Percentiles rank a stretch among this genome's conserved stretches.
Conservation (phyloP, 2,329 filamentous ascomycete genomes). For the Plectosphaerella sp. region DNA sequence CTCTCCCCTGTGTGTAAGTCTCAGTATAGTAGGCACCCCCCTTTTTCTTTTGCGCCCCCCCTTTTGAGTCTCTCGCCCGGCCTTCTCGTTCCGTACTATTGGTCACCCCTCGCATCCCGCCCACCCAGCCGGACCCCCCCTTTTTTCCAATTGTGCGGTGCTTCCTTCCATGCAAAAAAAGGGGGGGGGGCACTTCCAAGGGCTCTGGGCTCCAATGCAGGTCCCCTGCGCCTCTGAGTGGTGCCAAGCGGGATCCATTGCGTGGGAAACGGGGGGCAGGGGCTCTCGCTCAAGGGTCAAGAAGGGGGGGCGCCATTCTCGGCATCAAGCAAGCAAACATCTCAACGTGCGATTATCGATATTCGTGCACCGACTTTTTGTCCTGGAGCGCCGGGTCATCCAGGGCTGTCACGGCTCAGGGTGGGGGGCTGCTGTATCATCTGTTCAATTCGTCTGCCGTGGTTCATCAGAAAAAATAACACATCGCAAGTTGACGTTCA, state of each 20-base stretch:
- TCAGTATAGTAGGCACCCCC: background rate
- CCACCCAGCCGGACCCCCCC: too few species aligned
- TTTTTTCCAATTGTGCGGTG: too few species aligned
- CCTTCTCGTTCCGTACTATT: background rate
- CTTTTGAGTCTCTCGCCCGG: background rate
- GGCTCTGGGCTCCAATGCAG: too few species aligned
- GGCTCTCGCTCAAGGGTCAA: background rate
- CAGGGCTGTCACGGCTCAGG: too few species aligned
- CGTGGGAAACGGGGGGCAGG: too few species aligned
- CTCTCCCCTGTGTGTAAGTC: background rate
- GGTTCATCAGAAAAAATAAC: too few species aligned
- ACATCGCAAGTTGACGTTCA: too few species aligned
- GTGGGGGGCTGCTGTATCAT: too few species aligned
- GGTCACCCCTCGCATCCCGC: background rate
- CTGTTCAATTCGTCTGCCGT: too few species aligned
- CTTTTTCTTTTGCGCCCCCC: background rate
- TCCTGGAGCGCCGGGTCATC: background rate
- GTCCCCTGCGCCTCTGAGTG: background rate
- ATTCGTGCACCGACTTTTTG: background rate
- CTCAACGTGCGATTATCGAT: background rate
- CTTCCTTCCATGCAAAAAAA: too few species aligned
- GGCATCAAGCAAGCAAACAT: background rate
- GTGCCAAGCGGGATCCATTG: background rate
- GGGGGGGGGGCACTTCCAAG: too few species aligned
- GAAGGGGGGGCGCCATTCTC: background rate